These are phyloP conservation scores for Ophiostoma piceae DNA, from an alignment of 2,329 filamentous ascomycete species.

Conservation along the genomic window DNA sequence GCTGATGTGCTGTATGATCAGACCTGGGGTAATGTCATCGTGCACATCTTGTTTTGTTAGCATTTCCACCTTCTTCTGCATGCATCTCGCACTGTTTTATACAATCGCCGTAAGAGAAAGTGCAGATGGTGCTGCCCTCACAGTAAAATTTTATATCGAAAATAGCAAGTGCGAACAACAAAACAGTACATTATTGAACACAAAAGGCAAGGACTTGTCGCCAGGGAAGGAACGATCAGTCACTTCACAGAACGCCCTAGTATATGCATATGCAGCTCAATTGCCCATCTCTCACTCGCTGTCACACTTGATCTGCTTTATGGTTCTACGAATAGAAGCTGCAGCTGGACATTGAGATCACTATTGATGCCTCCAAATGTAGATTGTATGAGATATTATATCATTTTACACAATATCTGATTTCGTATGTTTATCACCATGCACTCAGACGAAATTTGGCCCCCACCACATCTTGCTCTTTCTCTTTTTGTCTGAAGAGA, in stretches of 20 bases:
- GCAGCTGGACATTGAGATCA: neutral
- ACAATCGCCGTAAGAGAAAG: constrained; percentile 17
- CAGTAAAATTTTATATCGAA: neutral
- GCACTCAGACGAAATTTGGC: neutral
- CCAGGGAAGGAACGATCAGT: constrained; percentile 18
- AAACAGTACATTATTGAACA: neutral
- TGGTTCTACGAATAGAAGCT: constrained; percentile 19
- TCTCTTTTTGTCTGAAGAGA: neutral
- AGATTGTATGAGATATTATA: neutral
- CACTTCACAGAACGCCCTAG: constrained; percentile 5
- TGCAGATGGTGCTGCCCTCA: constrained; percentile 14
- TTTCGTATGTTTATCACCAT: neutral
- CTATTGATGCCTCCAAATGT: neutral
- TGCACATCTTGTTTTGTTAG: neutral
- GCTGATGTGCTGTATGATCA: neutral
- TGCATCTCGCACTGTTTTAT: constrained; percentile 10
- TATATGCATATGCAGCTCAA: constrained; percentile 11
- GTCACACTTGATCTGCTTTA: constrained; percentile 8
- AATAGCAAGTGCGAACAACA: neutral
- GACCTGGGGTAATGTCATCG: constrained; percentile 3
- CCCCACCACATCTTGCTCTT: neutral
- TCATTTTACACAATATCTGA: neutral
- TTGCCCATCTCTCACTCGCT: neutral
- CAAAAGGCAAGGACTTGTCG: neutral
- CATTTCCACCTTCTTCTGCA: constrained; percentile 12